Percentiles rank a stretch among this genome's conserved stretches.
Evolutionary conservation across 2,329 filamentous ascomycete species (phyloP).

Genomic region (Claviceps fusiformis): DNA sequence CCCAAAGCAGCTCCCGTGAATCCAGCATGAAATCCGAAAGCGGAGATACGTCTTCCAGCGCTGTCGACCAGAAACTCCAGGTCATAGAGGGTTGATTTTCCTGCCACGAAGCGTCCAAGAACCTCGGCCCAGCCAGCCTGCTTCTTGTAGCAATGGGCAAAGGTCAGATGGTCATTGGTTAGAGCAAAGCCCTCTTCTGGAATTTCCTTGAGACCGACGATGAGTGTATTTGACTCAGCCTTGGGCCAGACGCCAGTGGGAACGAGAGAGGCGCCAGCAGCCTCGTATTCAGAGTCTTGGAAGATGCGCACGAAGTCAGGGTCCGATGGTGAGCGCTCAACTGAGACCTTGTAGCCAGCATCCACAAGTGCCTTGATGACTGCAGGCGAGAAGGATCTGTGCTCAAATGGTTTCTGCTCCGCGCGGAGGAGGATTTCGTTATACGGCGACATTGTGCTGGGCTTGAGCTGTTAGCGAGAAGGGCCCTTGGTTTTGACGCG

Average conservation of each 20-base stretch:
- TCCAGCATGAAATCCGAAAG: slow-evolving; percentile 63
- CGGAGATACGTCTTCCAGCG: slow-evolving; percentile 55
- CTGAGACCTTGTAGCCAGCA: slow-evolving; percentile 54
- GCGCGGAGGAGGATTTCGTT: slow-evolving; percentile 37
- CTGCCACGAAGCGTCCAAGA: slow-evolving; percentile 64
- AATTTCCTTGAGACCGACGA: slow-evolving; percentile 67
- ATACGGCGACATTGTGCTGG: slow-evolving; percentile 15
- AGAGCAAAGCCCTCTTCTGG: slow-evolving; percentile 52
- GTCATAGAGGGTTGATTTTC: slow-evolving; percentile 50
- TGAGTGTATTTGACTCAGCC: slow-evolving; percentile 53
- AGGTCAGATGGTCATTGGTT: slow-evolving; percentile 12
- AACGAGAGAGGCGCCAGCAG: slow-evolving; percentile 51
- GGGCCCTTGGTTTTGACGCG: background rate
- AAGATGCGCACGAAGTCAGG: slow-evolving; percentile 42
- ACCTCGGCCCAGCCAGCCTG: slow-evolving; percentile 70
- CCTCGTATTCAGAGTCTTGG: slow-evolving; percentile 46
- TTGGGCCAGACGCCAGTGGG: slow-evolving; percentile 54
- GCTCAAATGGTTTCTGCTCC: slow-evolving; percentile 29
- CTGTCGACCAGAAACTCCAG: slow-evolving; percentile 75
- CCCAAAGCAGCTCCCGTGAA: slow-evolving; percentile 64
- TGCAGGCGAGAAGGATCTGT: slow-evolving; percentile 29
- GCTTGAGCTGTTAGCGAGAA: background rate
- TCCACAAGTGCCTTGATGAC: slow-evolving; percentile 43
- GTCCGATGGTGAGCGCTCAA: slow-evolving; percentile 38
- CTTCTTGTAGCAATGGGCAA: slow-evolving; percentile 52